Evolutionary conservation across 2,329 filamentous ascomycete genomes (phyloP).

Genomic region (Arthroderma uncinatum): DNA sequence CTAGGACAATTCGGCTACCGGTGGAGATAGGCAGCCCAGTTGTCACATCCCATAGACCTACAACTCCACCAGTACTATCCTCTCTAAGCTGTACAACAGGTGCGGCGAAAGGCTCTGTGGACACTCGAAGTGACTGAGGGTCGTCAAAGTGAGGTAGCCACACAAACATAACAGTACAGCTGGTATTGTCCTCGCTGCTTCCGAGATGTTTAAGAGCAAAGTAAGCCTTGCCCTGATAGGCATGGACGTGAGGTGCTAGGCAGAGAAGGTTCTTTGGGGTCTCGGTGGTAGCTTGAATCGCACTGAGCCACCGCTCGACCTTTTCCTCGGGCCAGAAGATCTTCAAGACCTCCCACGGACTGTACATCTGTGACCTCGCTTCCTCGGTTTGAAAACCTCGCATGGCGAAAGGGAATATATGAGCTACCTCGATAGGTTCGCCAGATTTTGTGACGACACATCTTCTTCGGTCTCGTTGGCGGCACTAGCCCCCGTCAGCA

Average conservation of each 20-base stretch:
- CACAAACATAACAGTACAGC: constrained; percentile 7
- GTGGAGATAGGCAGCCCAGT: constrained; percentile 3
- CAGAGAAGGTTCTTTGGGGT: constrained; percentile 11
- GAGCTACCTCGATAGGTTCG: constrained; percentile 7
- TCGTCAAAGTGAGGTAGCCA: constrained; percentile 7
- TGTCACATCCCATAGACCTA: constrained; percentile 3
- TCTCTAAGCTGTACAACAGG: not conserved
- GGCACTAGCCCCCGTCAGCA: not conserved
- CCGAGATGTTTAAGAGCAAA: constrained; percentile 9
- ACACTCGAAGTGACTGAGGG: not conserved
- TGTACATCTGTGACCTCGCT: not conserved
- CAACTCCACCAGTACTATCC: not conserved
- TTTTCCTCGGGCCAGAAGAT: constrained; percentile 10
- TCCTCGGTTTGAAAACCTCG: constrained; percentile 1
- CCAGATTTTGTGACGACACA: constrained; percentile 9
- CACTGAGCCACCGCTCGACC: constrained; percentile 8
- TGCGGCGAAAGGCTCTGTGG: not conserved
- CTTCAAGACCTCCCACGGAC: constrained; percentile 9
- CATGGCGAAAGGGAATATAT: constrained; percentile 12
- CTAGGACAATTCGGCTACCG: not conserved
- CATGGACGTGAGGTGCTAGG: constrained; percentile 5
- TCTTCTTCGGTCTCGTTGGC: not conserved
- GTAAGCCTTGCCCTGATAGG: constrained; percentile 7
- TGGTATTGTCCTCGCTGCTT: not conserved
- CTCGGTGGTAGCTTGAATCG: constrained; percentile 7